These are phyloP conservation scores for Keqinozyma sinolaborantium DNA, from an alignment of 1,139 yeast genomes.

Conservation along the genomic window DNA sequence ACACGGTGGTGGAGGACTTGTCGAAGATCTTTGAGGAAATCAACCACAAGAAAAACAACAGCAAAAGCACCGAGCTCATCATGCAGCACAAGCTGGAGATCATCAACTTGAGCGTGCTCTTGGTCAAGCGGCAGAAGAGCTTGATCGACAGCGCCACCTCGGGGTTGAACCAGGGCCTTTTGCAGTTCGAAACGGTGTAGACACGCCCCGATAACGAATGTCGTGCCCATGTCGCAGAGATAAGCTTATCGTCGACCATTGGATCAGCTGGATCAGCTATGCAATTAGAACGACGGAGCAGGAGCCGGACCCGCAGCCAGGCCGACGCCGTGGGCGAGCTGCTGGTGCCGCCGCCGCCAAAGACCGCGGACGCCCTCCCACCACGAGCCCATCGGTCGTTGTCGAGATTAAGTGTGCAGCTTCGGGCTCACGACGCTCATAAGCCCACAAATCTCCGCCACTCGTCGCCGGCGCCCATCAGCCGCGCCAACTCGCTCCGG, in stretches of 20 bases:
- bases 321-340: conserved; percentile 9
- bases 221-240: background rate
- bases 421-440: background rate
- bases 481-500: conserved; percentile 2
- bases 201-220: background rate
- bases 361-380: conserved; percentile 4
- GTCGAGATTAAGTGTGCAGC: conserved; percentile 6
- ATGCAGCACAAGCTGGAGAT: conserved; percentile 49
- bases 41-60: conserved; percentile 39
- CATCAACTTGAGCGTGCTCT: conserved; percentile 43
- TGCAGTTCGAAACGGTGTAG: conserved; percentile 12
- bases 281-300: conserved; percentile 5
- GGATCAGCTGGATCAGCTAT: background rate
- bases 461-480: background rate
- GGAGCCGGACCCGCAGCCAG: conserved; percentile 8
- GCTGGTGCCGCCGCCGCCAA: conserved; percentile 5
- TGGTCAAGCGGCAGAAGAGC: conserved; percentile 45
- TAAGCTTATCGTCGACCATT: background rate
- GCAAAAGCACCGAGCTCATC: conserved; percentile 29
- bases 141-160: conserved; percentile 49
- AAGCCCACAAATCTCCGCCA: background rate
- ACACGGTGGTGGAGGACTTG: conserved; percentile 73
- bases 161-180: conserved; percentile 26
- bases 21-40: conserved; percentile 67
- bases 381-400: conserved; percentile 10